These are phyloP conservation scores for Candida manassasensis DNA, from an alignment of 805 yeast genomes.

Conservation along the genomic window DNA sequence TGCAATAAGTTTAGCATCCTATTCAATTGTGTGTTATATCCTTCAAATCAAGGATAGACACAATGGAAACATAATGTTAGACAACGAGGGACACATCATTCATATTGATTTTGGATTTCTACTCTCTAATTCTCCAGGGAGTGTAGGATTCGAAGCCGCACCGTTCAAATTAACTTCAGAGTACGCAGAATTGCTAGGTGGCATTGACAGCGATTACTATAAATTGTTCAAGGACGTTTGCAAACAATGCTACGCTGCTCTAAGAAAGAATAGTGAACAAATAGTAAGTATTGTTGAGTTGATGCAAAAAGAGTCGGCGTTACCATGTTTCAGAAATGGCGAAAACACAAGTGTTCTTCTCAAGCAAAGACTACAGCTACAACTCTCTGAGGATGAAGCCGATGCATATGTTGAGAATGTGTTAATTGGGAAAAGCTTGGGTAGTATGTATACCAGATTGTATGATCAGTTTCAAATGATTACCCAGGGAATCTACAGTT, in stretches of 20 bases:
- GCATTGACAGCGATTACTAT: slow-evolving; percentile 59
- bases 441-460: slow-evolving; percentile 83
- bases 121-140: slow-evolving; percentile 92
- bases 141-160: slow-evolving; percentile 96
- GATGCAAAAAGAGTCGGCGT: slow-evolving; percentile 85
- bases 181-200: slow-evolving; percentile 85
- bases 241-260: slow-evolving; percentile 67
- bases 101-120: slow-evolving; percentile 95
- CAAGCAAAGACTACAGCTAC: slow-evolving; percentile 76
- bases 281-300: slow-evolving; percentile 81
- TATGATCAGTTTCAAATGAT: slow-evolving; percentile 93
- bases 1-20: slow-evolving; percentile 83
- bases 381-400: slow-evolving; percentile 65
- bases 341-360: slow-evolving; percentile 74
- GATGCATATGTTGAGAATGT: slow-evolving; percentile 74
- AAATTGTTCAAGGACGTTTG: slow-evolving; percentile 56
- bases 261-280: slow-evolving; percentile 70
- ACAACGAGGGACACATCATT: slow-evolving; percentile 89
- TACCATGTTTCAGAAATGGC: slow-evolving; percentile 91
- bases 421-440: slow-evolving; percentile 75
- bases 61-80: slow-evolving; percentile 96
- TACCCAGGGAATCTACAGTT: slow-evolving; percentile 91
- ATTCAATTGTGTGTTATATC: slow-evolving; percentile 84
- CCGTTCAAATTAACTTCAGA: slow-evolving; percentile 92
- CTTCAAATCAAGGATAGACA: slow-evolving; percentile 94